Evolutionary conservation across 2,329 filamentous ascomycete genomes (phyloP).

Genomic region (Thermoascus crustaceus): DNA sequence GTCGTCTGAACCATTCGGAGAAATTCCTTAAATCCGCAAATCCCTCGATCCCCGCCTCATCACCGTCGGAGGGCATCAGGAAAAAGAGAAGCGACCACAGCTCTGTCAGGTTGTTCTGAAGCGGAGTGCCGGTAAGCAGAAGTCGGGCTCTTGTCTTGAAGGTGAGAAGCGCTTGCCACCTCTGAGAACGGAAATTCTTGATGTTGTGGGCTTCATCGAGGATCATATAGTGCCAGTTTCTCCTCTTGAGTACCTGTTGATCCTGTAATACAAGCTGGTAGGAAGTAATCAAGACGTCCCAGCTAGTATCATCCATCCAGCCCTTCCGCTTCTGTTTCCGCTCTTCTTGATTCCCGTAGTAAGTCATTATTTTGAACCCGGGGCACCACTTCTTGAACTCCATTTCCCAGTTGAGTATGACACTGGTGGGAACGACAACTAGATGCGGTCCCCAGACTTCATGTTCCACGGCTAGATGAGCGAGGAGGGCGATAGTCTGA

Average conservation of each 20-base stretch:
- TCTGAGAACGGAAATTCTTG: slow-evolving; percentile 97
- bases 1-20: slow-evolving; percentile 89
- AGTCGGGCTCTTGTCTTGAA: slow-evolving; percentile 86
- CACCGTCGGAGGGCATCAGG: slow-evolving; percentile 75
- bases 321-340: slow-evolving; percentile 82
- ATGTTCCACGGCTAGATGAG: slow-evolving; percentile 83
- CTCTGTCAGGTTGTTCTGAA: slow-evolving; percentile 95
- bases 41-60: slow-evolving; percentile 69
- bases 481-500: slow-evolving; percentile 88
- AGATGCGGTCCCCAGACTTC: slow-evolving; percentile 93
- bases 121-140: slow-evolving; percentile 82
- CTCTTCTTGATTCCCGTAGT: slow-evolving; percentile 91
- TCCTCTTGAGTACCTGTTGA: slow-evolving; percentile 83
- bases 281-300: slow-evolving; percentile 96
- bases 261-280: slow-evolving; percentile 96
- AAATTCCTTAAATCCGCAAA: slow-evolving; percentile 96
- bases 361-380: slow-evolving; percentile 94
- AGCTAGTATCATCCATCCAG: slow-evolving; percentile 87
- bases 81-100: slow-evolving; percentile 97
- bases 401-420: slow-evolving; percentile 99
- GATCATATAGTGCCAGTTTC: slow-evolving; percentile 96
- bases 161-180: slow-evolving; percentile 90
- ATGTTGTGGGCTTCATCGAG: slow-evolving; percentile 98
- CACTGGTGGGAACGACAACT: slow-evolving; percentile 92
- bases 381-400: slow-evolving; percentile 99